These are phyloP conservation scores for Pseudogymnoascus sp. DNA, from an alignment of 2,329 filamentous ascomycete species.

Conservation along the genomic window DNA sequence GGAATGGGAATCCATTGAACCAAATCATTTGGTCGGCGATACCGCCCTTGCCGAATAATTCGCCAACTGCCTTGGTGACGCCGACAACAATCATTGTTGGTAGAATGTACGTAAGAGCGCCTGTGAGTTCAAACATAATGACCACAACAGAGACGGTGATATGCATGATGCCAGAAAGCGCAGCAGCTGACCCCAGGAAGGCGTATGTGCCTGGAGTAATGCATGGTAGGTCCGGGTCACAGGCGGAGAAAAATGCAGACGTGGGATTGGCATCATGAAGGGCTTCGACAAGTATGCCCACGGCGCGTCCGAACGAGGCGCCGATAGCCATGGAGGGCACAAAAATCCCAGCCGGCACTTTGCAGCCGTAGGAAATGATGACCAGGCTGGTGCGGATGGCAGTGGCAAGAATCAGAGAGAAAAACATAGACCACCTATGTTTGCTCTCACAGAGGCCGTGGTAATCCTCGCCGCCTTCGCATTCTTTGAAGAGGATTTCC, in stretches of 20 bases:
- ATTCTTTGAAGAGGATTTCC: constrained; percentile 94
- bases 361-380: constrained; percentile 94
- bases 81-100: constrained; percentile 99
- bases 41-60: constrained; percentile 87
- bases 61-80: constrained; percentile 87
- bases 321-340: constrained; percentile 97
- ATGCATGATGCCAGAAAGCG: constrained; percentile 95
- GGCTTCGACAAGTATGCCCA: constrained; percentile 91
- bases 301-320: constrained; percentile 82
- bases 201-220: constrained; percentile 97
- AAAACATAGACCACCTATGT: constrained; percentile 69
- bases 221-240: constrained; percentile 84
- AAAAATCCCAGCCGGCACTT: constrained; percentile 95
- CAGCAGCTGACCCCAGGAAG: constrained; percentile 85
- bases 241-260: constrained; percentile 80
- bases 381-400: constrained; percentile 75
- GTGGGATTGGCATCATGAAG: constrained; percentile 77
- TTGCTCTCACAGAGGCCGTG: constrained; percentile 77
- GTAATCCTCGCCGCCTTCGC: constrained; percentile 81
- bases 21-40: constrained; percentile 98
- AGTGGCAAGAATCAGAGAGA: constrained; percentile 73
- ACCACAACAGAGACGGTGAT: constrained; percentile 94
- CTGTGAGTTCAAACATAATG: constrained; percentile 98
- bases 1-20: constrained; percentile 94
- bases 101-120: constrained; percentile 92